A percentile compares a stretch with the other conserved stretches of the same genome.
Evolutionary conservation across 352 stramenopile genomes (phyloP).

Genomic region (Phytophthora macrochlamydospora): DNA sequence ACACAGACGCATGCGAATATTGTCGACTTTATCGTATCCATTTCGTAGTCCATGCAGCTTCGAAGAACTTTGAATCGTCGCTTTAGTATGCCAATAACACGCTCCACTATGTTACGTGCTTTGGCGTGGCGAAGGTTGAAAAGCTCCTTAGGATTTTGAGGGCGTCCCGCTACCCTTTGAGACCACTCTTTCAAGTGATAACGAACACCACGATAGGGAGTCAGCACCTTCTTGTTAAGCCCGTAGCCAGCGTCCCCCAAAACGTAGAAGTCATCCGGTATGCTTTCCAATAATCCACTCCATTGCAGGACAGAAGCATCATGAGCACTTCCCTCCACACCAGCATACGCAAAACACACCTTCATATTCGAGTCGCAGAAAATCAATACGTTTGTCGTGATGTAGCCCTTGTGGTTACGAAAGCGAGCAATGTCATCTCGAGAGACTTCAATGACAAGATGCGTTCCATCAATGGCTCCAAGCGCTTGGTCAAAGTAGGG

Average conservation of each 20-base stretch:
- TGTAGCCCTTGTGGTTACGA: slow-evolving; percentile 8
- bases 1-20: background rate
- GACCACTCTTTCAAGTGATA: slow-evolving; percentile 15
- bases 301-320: slow-evolving; percentile 7
- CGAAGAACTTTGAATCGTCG: slow-evolving; percentile 7
- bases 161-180: background rate
- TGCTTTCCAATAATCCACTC: slow-evolving; percentile 4
- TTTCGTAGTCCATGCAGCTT: slow-evolving; percentile 5
- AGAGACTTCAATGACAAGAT: slow-evolving; percentile 1
- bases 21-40: background rate
- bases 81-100: slow-evolving; percentile 7
- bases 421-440: slow-evolving; percentile 3
- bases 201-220: slow-evolving; percentile 2
- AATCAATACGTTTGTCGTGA: slow-evolving; percentile 13
- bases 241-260: slow-evolving; percentile 12
- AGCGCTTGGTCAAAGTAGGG: slow-evolving; percentile 15
- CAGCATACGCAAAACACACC: slow-evolving; percentile 4
- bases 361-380: slow-evolving; percentile 7
- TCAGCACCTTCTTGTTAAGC: slow-evolving; percentile 6
- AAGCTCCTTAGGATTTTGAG: slow-evolving; percentile 7
- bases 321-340: slow-evolving; percentile 12
- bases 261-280: background rate
- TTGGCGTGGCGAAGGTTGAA: slow-evolving; percentile 13
- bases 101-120: slow-evolving; percentile 10
- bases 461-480: slow-evolving; percentile 9